Base-by-base conservation (phyloP, 345 rosid species). In the Trapa incisa region DNA sequence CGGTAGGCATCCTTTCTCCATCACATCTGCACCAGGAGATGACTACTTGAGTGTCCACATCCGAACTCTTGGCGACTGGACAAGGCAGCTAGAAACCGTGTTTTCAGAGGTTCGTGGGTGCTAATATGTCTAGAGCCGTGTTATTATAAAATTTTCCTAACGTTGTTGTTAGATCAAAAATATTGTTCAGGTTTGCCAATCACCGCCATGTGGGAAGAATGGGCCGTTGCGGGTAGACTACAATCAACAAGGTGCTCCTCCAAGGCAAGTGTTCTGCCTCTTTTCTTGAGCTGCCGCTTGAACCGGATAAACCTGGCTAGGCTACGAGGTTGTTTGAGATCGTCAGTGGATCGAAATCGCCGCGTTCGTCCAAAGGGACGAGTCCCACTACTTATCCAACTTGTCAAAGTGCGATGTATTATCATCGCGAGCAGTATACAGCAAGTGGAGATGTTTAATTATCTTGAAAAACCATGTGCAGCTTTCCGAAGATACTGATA, bases 21-120 rank as follows among this genome's bases (percentile, higher is more conserved):
- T 91, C 68, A 91, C 97, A 12, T 91, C 97, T 1, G 84, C 97
- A 36, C 97, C 97, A 0, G 91, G 89, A 64, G 94, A 91, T 64
- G 96, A 87, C 74, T 84, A 85, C 76, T 68, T 91, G 1, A 89
- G 97, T 65, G 96, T 91, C 45, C 97, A 91, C 75, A 91, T 91
- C 71, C 79, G 96, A 65, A 87, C 96, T 1, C 75, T 83, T 0
- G 97, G 97, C 5, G 97, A 91, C 70, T 91, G 97, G 97, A 91
- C 97, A 0, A 70, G 94, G 36, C 91, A 89, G 67, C 85, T 91
- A 64, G 83, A 83, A 45, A 74, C 75, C 9, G 94, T 87, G 48
- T 91, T 91, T 80, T 82, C 97, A 0, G 84, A 88, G 81, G 95
- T 88, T 15, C 42, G 66, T 64, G 4, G n/a, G 43, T 2, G 43